Base-by-base conservation (phyloP, 129 eudicot genomes). In the Lactuca saligna region DNA sequence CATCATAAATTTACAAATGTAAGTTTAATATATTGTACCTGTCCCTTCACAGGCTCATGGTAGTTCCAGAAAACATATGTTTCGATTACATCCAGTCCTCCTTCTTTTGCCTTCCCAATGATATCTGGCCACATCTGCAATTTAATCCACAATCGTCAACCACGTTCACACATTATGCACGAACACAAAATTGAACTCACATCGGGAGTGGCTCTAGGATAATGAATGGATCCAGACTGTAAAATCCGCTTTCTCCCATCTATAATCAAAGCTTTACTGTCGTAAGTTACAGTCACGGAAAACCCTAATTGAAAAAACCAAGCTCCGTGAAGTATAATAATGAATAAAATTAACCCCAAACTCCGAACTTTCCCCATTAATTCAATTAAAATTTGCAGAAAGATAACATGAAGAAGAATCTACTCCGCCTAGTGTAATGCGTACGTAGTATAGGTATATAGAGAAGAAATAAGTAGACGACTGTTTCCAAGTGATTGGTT, bases 61-160 rank as follows among this genome's bases (percentile, higher is more conserved):
- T 81, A 81, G 62, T 89, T 89, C 96, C 96, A 89, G 66, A 89
- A 89, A 75, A 89, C 92, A 20, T 89, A 89, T 32, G 86, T 80
- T 76, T 88, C 91, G 16, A 88, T 88, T 39, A 85, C 87, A n/a
- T 88, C 91, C 75, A 89, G 66, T 69, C 96, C 96, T 57, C 96
- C 96, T 71, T 88, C 96, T 77, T 85, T 86, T 7, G 96, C 85
- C 69, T 81, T 89, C 35, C 66, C 55, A 65, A 86, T 83, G 25
- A 89, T 79, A 49, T 76, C 84, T 1, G 92, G 96, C 96, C 92
- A 89, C 78, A 79, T 76, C 96, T 89, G 73, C 54, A 73, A 70
- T 17, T 44, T 75, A 68, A 54, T 46, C 65, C 63, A 49, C 54
- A 63, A 68, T 5, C 66, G 51, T 54, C 59, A 60, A 9, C 59